These are phyloP conservation scores for Inonotus obliquus DNA, from an alignment of 1,284 basidiomycete genomes.

Conservation along the genomic window DNA sequence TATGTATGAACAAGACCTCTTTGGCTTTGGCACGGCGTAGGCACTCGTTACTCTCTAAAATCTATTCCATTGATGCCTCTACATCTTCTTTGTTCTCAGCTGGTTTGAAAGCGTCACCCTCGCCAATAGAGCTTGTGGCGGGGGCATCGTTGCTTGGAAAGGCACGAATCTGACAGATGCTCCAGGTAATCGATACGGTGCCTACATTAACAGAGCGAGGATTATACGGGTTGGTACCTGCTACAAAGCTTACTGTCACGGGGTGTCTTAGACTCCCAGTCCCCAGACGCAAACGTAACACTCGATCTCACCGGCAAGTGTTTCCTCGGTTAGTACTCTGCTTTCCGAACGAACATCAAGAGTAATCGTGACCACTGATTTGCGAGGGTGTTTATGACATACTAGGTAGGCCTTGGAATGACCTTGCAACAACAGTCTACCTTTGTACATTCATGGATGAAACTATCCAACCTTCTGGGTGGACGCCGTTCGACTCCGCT, in stretches of 20 bases:
- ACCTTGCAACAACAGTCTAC: slow-evolving; percentile 50
- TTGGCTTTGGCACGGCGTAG: slow-evolving; percentile 54
- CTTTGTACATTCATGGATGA: slow-evolving; percentile 56
- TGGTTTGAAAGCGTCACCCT: slow-evolving; percentile 59
- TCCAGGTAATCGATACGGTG: slow-evolving; percentile 52
- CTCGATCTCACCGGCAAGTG: slow-evolving; percentile 42
- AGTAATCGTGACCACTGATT: background rate
- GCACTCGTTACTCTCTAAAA: slow-evolving; percentile 19
- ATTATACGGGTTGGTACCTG: slow-evolving; percentile 48
- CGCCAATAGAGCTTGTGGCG: slow-evolving; percentile 59
- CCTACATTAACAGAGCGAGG: slow-evolving; percentile 52
- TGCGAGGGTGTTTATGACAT: background rate
- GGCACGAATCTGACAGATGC: slow-evolving; percentile 51
- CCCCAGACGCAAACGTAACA: slow-evolving; percentile 53
- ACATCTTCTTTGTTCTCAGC: slow-evolving; percentile 27
- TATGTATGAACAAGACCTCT: slow-evolving; percentile 37
- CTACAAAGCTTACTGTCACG: background rate
- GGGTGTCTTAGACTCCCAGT: slow-evolving; percentile 33
- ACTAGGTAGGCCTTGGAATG: slow-evolving; percentile 59
- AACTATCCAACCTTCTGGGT: slow-evolving; percentile 48
- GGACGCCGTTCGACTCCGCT: slow-evolving; percentile 43
- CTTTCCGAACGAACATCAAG: background rate
- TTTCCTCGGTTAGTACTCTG: slow-evolving; percentile 39
- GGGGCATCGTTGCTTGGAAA: slow-evolving; percentile 58
- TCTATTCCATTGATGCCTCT: background rate